Conservation (phyloP, 1,284 basidiomycete species). For the Cryptococcus sp. region DNA sequence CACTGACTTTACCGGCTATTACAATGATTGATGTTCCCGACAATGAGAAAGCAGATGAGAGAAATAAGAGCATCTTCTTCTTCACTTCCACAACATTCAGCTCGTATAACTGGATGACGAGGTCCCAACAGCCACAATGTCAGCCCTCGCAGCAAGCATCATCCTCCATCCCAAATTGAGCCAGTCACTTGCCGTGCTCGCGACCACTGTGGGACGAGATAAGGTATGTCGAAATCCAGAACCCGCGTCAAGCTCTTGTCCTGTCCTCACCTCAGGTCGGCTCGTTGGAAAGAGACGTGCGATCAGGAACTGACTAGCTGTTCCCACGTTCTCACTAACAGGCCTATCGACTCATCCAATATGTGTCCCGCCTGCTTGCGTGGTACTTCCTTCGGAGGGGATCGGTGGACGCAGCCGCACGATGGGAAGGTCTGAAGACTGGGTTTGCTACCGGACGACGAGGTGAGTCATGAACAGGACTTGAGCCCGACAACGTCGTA, state of each 20-base stretch:
- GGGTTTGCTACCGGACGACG: constrained; percentile 78
- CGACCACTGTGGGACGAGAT: constrained; percentile 83
- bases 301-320: neutral
- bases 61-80: no score
- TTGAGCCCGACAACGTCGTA: neutral
- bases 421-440: constrained; percentile 76
- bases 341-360: constrained; percentile 90
- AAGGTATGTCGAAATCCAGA: constrained; percentile 61
- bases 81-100: no score
- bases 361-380: constrained; percentile 84
- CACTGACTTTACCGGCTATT: no score
- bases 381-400: constrained; percentile 74
- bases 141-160: constrained; percentile 65
- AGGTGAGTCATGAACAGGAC: constrained; percentile 59
- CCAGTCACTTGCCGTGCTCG: constrained; percentile 72
- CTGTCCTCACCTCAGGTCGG: neutral
- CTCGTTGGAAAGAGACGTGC: neutral
- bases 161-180: constrained; percentile 81
- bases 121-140: constrained; percentile 28
- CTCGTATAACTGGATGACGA: no score
- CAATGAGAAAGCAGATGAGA: no score
- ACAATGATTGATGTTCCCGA: no score
- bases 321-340: constrained; percentile 42
- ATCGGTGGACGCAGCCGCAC: constrained; percentile 64
- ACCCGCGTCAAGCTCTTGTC: neutral